Percentiles rank a stretch among this genome's conserved stretches.
Conservation (phyloP, 495 filamentous ascomycete species). For the Bathelium albidoporum region DNA sequence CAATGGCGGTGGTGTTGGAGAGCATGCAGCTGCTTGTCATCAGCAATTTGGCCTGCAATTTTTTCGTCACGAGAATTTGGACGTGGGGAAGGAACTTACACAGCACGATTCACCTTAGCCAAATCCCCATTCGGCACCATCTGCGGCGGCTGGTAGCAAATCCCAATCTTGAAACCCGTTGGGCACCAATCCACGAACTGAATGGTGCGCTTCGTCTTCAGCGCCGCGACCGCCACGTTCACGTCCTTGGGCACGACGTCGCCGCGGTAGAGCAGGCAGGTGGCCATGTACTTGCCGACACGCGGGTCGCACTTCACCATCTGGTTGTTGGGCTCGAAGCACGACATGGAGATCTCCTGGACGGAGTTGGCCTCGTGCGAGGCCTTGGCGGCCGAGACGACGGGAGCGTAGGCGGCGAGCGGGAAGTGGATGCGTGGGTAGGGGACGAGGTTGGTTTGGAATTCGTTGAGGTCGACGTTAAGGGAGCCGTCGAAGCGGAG, state of each 20-base stretch:
- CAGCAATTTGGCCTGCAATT: too few relatives aligned
- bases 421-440: constrained; percentile 99
- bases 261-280: constrained; percentile 93
- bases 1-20: constrained; percentile 98
- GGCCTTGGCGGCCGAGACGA: constrained; percentile 86
- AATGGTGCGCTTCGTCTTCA: constrained; percentile 98
- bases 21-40: constrained; percentile 74
- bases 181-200: constrained; percentile 99
- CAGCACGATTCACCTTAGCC: constrained; percentile 93
- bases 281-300: constrained; percentile 99
- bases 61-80: too few relatives aligned
- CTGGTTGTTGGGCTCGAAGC: constrained; percentile 78
- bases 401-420: constrained; percentile 88
- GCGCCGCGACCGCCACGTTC: constrained; percentile 77
- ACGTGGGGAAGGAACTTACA: constrained; percentile 75
- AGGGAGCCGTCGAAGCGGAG: constrained; percentile 97
- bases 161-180: constrained; percentile 99
- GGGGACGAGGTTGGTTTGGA: constrained; percentile 98
- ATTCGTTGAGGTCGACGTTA: constrained; percentile 98
- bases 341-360: constrained; percentile 38
- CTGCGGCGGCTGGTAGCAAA: constrained; percentile 96
- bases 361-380: constrained; percentile 68
- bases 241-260: constrained; percentile 96
- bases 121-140: constrained; percentile 93
- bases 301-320: constrained; percentile 99